These are phyloP conservation scores for Sporothrix pallida DNA, from an alignment of 2,329 filamentous ascomycete species.

Conservation along the genomic window DNA sequence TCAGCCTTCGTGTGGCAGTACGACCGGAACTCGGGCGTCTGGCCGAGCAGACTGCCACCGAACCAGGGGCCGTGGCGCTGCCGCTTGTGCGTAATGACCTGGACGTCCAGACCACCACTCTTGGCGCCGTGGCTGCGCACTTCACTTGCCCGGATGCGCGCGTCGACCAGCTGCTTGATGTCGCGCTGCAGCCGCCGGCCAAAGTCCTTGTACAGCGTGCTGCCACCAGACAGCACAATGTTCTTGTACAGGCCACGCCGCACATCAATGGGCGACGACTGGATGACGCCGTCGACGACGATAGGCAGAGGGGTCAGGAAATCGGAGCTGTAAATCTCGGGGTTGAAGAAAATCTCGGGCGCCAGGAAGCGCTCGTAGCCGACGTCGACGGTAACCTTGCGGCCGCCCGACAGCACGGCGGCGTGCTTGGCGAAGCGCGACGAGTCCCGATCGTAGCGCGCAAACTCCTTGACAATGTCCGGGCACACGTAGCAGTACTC, in stretches of 20 bases:
- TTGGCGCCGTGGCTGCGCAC: slow-evolving; percentile 87
- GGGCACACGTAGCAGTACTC: slow-evolving; percentile 98
- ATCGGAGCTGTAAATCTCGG: slow-evolving; percentile 98
- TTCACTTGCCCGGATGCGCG: slow-evolving; percentile 89
- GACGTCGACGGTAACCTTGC: slow-evolving; percentile 84
- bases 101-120: slow-evolving; percentile 92
- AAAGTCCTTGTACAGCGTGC: slow-evolving; percentile 98
- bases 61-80: slow-evolving; percentile 99
- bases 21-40: slow-evolving; percentile 97
- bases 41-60: slow-evolving; percentile 91
- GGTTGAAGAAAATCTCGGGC: slow-evolving; percentile 99
- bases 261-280: slow-evolving; percentile 96
- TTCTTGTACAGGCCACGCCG: slow-evolving; percentile 98
- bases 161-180: slow-evolving; percentile 94
- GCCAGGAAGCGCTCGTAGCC: slow-evolving; percentile 98
- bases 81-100: slow-evolving; percentile 96
- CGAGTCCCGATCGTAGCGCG: slow-evolving; percentile 89
- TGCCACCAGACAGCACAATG: slow-evolving; percentile 96
- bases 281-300: slow-evolving; percentile 95
- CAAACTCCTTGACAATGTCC: slow-evolving; percentile 98
- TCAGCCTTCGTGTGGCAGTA: slow-evolving; percentile 95
- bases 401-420: slow-evolving; percentile 83
- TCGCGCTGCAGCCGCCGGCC: slow-evolving; percentile 94
- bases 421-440: slow-evolving; percentile 90
- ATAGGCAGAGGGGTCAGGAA: slow-evolving; percentile 93